Evolutionary conservation across 495 filamentous ascomycete species (phyloP).

Genomic region (Jackrogersella multiformis): DNA sequence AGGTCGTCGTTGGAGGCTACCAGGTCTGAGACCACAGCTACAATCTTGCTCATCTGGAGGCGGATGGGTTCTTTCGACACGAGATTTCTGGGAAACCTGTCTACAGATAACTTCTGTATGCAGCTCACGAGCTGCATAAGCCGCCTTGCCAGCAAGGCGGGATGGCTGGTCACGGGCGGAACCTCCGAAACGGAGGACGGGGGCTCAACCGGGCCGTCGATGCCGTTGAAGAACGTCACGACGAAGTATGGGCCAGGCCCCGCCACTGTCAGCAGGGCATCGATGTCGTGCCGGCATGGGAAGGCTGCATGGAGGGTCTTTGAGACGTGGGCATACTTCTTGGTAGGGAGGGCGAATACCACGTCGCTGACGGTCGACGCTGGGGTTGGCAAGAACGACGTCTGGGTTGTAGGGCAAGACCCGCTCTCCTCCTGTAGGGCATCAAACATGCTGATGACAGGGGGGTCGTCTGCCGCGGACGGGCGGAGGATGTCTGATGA

Average conservation of each 20-base stretch:
- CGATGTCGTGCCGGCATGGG: slow-evolving; percentile 52
- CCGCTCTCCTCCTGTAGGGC: slow-evolving; percentile 38
- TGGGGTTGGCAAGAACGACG: slow-evolving; percentile 40
- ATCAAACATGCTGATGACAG: slow-evolving; percentile 32
- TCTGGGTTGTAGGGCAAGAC: slow-evolving; percentile 1
- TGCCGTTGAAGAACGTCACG: slow-evolving; percentile 41
- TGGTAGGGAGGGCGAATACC: slow-evolving; percentile 16
- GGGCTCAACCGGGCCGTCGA: slow-evolving; percentile 38
- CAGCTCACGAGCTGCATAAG: slow-evolving; percentile 60
- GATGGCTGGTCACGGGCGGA: slow-evolving; percentile 53
- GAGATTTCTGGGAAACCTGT: slow-evolving; percentile 38
- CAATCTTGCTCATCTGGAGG: slow-evolving; percentile 46
- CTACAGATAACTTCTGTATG: slow-evolving; percentile 54
- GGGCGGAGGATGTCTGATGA: slow-evolving; percentile 33
- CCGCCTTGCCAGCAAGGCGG: slow-evolving; percentile 54
- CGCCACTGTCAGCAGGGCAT: slow-evolving; percentile 41
- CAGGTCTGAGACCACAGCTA: slow-evolving; percentile 50
- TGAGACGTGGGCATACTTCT: slow-evolving; percentile 43
- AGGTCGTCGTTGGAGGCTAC: slow-evolving; percentile 62
- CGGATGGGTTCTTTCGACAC: slow-evolving; percentile 46
- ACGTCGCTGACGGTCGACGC: slow-evolving; percentile 33
- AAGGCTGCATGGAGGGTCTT: slow-evolving; percentile 49
- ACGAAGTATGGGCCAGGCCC: slow-evolving; percentile 47
- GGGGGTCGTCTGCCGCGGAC: slow-evolving; percentile 24
- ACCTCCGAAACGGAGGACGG: slow-evolving; percentile 41